Conservation (phyloP, 1,139 yeast genomes). For the Magnusiomyces sp. region DNA sequence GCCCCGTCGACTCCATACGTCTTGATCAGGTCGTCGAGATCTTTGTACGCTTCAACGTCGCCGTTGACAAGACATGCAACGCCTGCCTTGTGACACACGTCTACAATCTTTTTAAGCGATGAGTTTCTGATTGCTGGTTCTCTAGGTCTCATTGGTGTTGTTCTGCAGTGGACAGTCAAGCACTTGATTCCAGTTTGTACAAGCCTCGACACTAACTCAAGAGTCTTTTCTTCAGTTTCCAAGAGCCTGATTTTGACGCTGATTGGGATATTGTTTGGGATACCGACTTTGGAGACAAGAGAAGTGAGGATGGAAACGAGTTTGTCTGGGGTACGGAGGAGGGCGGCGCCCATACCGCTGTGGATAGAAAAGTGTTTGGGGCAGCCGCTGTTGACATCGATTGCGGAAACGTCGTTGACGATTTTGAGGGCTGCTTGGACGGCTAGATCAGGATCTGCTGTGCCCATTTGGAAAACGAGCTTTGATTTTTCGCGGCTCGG, state of each 20-base stretch:
- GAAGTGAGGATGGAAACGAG: conserved; percentile 57
- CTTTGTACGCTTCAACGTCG: conserved; percentile 48
- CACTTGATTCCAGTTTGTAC: conserved; percentile 76
- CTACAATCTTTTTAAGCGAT: conserved; percentile 47
- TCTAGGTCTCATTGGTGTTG: conserved; percentile 81
- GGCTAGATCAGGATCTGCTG: conserved; percentile 75
- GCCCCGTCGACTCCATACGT: conserved; percentile 61
- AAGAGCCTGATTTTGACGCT: conserved; percentile 82
- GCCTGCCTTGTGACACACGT: conserved; percentile 51
- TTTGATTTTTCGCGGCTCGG: conserved; percentile 53
- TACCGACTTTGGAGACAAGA: conserved; percentile 73
- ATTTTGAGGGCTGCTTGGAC: conserved; percentile 78
- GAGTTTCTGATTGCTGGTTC: conserved; percentile 67
- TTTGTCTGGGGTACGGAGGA: conserved; percentile 70
- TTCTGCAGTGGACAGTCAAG: conserved; percentile 85
- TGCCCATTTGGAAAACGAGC: conserved; percentile 83
- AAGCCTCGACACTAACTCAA: conserved; percentile 51
- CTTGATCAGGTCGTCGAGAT: conserved; percentile 45
- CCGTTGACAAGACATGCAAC: conserved; percentile 81
- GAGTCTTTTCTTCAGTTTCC: conserved; percentile 52
- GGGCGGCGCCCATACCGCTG: conserved; percentile 95
- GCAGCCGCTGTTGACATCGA: conserved; percentile 93
- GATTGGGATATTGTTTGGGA: conserved; percentile 66
- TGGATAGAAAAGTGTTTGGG: conserved; percentile 63
- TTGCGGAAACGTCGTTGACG: conserved; percentile 80